Evolutionary conservation across 768 basidiomycete species (phyloP).

Genomic region (Amanita brunnescens): DNA sequence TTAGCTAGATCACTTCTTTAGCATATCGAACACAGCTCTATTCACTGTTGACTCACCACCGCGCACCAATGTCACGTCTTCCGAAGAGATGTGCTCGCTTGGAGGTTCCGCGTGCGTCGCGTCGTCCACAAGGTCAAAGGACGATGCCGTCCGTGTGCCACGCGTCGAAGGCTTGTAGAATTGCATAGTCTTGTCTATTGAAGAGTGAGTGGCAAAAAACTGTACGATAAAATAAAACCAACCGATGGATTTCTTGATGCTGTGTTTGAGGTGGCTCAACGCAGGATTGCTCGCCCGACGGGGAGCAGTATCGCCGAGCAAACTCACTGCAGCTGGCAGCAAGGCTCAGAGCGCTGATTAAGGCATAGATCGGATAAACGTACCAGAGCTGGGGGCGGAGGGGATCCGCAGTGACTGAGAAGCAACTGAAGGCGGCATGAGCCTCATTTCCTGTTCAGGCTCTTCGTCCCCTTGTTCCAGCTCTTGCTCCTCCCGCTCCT

Average conservation of each 20-base stretch:
- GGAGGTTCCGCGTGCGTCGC: constrained; percentile 7
- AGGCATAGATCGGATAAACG: neutral
- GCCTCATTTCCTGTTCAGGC: constrained; percentile 10
- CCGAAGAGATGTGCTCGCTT: constrained; percentile 36
- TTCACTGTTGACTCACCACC: constrained; percentile 27
- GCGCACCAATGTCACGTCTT: constrained; percentile 34
- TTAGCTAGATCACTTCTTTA: constrained; percentile 24
- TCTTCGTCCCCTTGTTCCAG: constrained; percentile 8
- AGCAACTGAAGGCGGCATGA: neutral
- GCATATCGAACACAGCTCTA: neutral
- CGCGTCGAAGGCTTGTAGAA: constrained; percentile 57
- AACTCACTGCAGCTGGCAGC: constrained; percentile 14
- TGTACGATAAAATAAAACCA: constrained; percentile 11
- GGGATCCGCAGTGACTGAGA: constrained; percentile 14
- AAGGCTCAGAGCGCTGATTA: constrained; percentile 5
- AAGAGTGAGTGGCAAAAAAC: neutral
- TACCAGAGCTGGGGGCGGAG: constrained; percentile 23
- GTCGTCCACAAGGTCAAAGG: constrained; percentile 26
- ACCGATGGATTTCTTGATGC: constrained; percentile 71
- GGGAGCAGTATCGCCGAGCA: constrained; percentile 15
- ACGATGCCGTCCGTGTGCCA: constrained; percentile 33
- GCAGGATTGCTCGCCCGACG: constrained; percentile 6
- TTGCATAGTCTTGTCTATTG: constrained; percentile 55
- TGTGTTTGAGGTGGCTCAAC: constrained; percentile 36
- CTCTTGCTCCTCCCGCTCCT: constrained; percentile 25